phyloP scores from a whole-genome alignment of 306 rosid species.

The Luffa acutangula region DNA sequence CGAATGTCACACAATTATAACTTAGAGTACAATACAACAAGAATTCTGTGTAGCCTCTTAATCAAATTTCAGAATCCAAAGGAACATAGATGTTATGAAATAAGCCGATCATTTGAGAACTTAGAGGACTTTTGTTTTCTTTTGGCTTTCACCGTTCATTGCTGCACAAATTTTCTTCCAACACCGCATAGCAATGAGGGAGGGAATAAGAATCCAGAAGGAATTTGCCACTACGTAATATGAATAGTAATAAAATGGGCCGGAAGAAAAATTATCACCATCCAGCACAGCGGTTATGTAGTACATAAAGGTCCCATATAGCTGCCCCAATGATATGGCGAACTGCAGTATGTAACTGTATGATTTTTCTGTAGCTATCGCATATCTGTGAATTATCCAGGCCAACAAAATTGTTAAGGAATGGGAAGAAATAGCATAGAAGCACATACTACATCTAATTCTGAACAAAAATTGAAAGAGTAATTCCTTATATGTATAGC shows the following conservation, averaged over 20 bases:
- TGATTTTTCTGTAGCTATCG: conserved; percentile 63
- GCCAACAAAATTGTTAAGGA: neutral
- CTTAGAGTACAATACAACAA: neutral
- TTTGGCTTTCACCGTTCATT: conserved; percentile 38
- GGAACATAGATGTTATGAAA: neutral
- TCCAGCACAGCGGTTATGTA: conserved; percentile 59
- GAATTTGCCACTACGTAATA: conserved; percentile 67
- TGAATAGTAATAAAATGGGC: conserved; percentile 48
- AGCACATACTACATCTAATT: neutral
- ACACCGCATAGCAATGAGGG: conserved; percentile 48
- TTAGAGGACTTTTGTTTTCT: conserved; percentile 55
- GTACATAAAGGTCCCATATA: conserved; percentile 61
- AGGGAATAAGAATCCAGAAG: conserved; percentile 68
- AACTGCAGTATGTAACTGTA: conserved; percentile 77
- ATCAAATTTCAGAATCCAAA: neutral
- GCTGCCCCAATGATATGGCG: conserved; percentile 76
- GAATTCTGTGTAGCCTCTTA: neutral
- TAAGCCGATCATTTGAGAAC: neutral
- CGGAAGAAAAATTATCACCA: conserved; percentile 65
- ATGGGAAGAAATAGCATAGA: neutral
- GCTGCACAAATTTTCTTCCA: conserved; percentile 71
- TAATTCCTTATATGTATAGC: neutral
- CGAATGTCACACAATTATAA: neutral
- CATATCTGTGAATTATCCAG: conserved; percentile 41
- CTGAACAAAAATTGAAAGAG: neutral